Evolutionary conservation across 1,284 basidiomycete species (phyloP).

Genomic region (Ceratobasidium theobromae): DNA sequence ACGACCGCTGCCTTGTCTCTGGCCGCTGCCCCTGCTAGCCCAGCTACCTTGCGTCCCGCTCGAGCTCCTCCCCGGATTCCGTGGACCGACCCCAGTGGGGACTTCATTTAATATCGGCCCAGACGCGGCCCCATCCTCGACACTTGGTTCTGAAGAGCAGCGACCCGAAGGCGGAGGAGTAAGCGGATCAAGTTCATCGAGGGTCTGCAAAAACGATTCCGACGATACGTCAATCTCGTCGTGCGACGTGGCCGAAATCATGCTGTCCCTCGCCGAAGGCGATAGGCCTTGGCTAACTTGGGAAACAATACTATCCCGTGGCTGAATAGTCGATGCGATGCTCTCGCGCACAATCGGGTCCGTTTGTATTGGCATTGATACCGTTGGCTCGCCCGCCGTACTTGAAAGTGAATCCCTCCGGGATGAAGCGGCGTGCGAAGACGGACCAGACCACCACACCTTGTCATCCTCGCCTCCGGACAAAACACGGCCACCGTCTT

Average conservation of each 20-base stretch:
- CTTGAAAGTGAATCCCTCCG: conserved; percentile 7
- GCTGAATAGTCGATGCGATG: conserved; percentile 6
- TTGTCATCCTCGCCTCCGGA: not conserved
- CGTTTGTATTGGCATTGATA: not conserved
- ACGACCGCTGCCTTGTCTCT: not conserved
- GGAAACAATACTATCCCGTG: conserved; percentile 7
- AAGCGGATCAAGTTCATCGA: conserved; percentile 9
- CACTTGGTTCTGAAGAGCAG: not conserved
- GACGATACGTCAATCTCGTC: conserved; percentile 21
- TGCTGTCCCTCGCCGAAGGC: not conserved
- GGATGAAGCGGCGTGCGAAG: not conserved
- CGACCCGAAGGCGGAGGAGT: conserved; percentile 21
- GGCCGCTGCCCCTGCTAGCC: not conserved
- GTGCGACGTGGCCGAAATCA: not conserved
- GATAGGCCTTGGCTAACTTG: not conserved
- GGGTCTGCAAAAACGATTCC: conserved; percentile 23
- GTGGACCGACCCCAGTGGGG: not conserved
- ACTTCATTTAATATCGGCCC: not conserved
- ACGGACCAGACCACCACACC: conserved; percentile 26
- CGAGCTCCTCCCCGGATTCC: not conserved
- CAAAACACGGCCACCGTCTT: not conserved
- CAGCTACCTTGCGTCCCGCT: conserved; percentile 6
- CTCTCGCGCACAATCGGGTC: conserved; percentile 13
- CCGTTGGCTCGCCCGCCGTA: conserved; percentile 7
- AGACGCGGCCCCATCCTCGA: not conserved